Conservation (phyloP, 164 flowering plant species). For the Kalanchoe fedtschenkoi region DNA sequence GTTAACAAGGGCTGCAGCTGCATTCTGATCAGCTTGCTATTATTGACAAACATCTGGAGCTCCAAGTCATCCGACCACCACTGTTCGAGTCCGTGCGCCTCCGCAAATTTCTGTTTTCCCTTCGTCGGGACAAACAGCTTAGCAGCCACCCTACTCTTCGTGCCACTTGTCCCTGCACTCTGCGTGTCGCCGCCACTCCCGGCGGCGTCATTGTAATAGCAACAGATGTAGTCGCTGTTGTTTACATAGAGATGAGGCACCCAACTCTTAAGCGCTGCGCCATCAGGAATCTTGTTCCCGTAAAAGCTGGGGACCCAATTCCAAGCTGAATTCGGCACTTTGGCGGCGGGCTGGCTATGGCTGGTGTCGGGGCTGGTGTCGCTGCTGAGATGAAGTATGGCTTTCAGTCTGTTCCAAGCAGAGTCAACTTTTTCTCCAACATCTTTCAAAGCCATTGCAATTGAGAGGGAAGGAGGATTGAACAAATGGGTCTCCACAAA, state of each 20-base stretch:
- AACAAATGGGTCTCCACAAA: conserved; percentile 85
- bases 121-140: conserved; percentile 79
- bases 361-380: conserved; percentile 16
- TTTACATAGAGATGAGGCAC: conserved; percentile 69
- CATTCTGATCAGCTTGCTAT: conserved; percentile 66
- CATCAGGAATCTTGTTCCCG: conserved; percentile 9
- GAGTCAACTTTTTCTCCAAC: conserved; percentile 67
- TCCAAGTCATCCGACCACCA: conserved; percentile 96
- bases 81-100: conserved; percentile 89
- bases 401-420: conserved; percentile 61
- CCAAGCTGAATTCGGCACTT: conserved; percentile 16
- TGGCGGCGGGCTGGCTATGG: conserved; percentile 17
- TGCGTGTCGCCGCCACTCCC: conserved; percentile 12
- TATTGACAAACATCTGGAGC: conserved; percentile 51
- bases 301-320: conserved; percentile 61
- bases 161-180: conserved; percentile 31
- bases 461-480: conserved; percentile 90
- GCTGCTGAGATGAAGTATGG: conserved; percentile 49
- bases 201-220: conserved; percentile 51
- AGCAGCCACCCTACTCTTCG: conserved; percentile 35
- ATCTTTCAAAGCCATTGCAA: conserved; percentile 62
- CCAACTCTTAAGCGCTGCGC: conserved; percentile 40
- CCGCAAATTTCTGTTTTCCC: conserved; percentile 81
- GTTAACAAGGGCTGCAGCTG: conserved; percentile 78
- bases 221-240: conserved; percentile 86